Base-by-base conservation (phyloP, 2,329 filamentous ascomycete species). In the Sporothrix protearum region DNA sequence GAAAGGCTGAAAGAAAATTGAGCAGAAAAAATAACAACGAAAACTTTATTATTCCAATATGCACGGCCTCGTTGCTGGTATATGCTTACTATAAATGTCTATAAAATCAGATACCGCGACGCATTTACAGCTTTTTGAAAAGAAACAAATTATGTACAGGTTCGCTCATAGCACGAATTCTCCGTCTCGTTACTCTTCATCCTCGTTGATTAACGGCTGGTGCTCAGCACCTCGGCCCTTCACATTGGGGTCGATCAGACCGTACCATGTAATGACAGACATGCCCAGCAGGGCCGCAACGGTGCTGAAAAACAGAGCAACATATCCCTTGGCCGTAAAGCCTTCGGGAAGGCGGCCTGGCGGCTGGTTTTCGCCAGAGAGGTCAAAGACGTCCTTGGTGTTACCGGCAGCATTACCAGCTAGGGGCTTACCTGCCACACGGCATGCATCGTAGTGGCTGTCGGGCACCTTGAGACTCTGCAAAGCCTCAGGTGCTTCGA, bases 251-350 rank as follows among this genome's bases (percentile, higher is more conserved):
- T 64, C 71, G 16, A 69, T 57, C 25, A 63, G 36, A 14, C 67
- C 69, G 36, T 71, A 74, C 73, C 72, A 73, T 12, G 72, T 51
- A 71, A 96, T 89, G 12, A 88, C 86, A 0, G 81, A 85, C 76
- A 93, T 84, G 8, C 92, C 92, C 6, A 92, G 74, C 57, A 94
- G 82, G 1, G 91, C 92, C 25, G 85, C 85, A 1, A 94, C 73
- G 74, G 85, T 86, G 77, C 90, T 93, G 78, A 94, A 92, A 0
- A 89, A 89, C 73, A 96, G 80, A 2, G 92, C 92, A 1, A 94
- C 86, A 57, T 92, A 92, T 3, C 93, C 93, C 61, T 85, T 85
- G 0, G 89, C 80, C 0, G 90, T 92, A 78, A 95, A 77, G 5
- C 71, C 72, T 1, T 55, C 64, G 0, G 73, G 73, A 2, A 74